Base-by-base conservation (phyloP, 2,329 filamentous ascomycete species). In the Acrodontium crateriforme region DNA sequence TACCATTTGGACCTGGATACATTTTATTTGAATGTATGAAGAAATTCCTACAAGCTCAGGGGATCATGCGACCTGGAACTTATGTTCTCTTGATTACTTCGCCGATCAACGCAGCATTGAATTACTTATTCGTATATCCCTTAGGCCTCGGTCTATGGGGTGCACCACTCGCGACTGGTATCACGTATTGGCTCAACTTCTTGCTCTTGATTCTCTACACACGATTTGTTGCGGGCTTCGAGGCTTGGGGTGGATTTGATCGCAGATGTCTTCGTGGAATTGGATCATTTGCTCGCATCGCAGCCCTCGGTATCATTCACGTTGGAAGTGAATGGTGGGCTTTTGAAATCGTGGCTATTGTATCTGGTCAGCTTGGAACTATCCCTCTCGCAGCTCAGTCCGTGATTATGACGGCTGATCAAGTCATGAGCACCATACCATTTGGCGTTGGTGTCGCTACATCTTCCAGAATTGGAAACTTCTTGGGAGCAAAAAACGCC, bases 261-360 rank as follows among this genome's bases (percentile, higher is more conserved):
- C 62, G 64, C 3, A 66, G 65, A 25, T 77, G 75, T 2, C 48
- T 79, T n/a, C 59, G 67, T 2, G 78, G 85, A 42, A 61, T 79
- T 10, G 56, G 67, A 10, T 72, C 73, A 0, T 92, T 92, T 49
- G 65, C 78, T 2, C 71, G 73, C 7, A 69, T 92, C 3, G 80
- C 83, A 0, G 54, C 78, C 9, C 60, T 91, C 0, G 84, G 83
- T 0, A 64, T 91, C 22, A 57, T 91, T 3, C 83, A 91, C 38
- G 79, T 92, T 4, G 84, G 47, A 7, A 89, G 82, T 0, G 84
- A 92, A 54, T 92, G 82, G 83, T 91, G 83, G 83, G 84, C 83
- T 0, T 92, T 92, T 43, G 83, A 91, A 54, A 87, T 91, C 39
- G 81, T 91, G 2, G 81, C 82, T 1, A 67, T 91, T 1, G 80